Conservation (phyloP, 2,329 filamentous ascomycete genomes). For the Fusarium subtropicale region DNA sequence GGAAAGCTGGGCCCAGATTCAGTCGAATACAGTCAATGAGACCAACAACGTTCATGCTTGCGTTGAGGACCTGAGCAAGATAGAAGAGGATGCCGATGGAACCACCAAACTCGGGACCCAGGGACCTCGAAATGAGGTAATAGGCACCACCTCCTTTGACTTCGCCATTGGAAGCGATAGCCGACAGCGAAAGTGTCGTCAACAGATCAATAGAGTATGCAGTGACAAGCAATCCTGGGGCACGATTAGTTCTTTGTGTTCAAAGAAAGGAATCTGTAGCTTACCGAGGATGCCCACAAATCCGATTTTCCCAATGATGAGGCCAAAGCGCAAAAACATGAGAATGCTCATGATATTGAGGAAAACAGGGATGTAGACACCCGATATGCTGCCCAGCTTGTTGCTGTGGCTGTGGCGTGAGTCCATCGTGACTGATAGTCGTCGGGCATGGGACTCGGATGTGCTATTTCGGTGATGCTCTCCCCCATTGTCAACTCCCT, state of each 20-base stretch:
- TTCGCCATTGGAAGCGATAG: conserved; percentile 90
- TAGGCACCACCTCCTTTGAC: conserved; percentile 90
- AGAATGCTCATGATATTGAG: conserved; percentile 90
- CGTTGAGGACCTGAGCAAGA: conserved; percentile 88
- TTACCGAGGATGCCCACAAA: conserved; percentile 82
- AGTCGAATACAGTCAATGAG: conserved; percentile 84
- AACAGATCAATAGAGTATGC: conserved; percentile 87
- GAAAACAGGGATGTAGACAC: conserved; percentile 89
- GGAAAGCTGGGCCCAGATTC: conserved; percentile 76
- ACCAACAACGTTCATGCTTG: conserved; percentile 87
- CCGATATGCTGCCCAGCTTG: conserved; percentile 81
- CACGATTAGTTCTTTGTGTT: neutral
- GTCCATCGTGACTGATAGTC: conserved; percentile 49
- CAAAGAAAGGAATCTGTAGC: conserved; percentile 35
- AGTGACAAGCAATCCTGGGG: conserved; percentile 74
- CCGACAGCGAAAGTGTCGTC: conserved; percentile 86
- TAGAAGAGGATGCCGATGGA: conserved; percentile 91
- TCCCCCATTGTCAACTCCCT: conserved; percentile 25
- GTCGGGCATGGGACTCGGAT: conserved; percentile 23
- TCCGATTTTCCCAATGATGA: conserved; percentile 84
- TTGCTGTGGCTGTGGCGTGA: conserved; percentile 56
- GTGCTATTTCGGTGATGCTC: conserved; percentile 13
- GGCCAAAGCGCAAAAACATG: conserved; percentile 91
- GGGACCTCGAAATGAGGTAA: conserved; percentile 85
- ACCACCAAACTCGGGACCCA: conserved; percentile 89